Evolutionary conservation across 306 rosid species (phyloP), one percentile per base, ranked within the genome.

Genomic region (Lotus japonicus): DNA sequence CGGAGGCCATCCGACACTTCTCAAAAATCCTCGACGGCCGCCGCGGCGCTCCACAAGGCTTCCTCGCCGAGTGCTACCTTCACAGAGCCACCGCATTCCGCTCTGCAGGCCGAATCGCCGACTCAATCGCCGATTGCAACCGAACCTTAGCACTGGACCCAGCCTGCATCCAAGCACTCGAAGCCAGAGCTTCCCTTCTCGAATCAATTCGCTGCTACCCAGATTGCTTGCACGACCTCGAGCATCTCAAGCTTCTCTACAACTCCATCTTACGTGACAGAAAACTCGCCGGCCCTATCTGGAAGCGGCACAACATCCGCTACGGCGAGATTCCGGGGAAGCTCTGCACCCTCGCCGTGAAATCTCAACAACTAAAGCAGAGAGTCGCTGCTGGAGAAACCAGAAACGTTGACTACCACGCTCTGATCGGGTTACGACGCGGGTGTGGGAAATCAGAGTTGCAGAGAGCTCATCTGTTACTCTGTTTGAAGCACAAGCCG

Each of bases 1-100:
- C 95, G 0, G 99, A 94, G 55, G 95, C 99, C 35, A 94, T 94
- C 52, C 97, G 97, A 23, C 96, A 90, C 58, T 90, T 90, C 76
- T 71, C 84, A 1, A 94, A 94, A 73, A 87, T 94, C 3, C 81
- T 94, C 1, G 99, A 94, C 39, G 88, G 97, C 7, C 96, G 99
- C 3, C 96, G 99, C 28, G 85, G 84, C 9, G 96, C 92, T 1
- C 99, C 99, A 0, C 99, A 90, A 62, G 86, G 90, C n/a, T 94
- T 94, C 78, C 82, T 94, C 0, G 97, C 99, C 0, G 95, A 90
- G 68, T 94, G 97, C 64, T 94, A 90, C 58, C 82, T 88, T 89
- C 74, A 87, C 57, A 76, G 97, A 16, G 95, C 96, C 76, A 35
- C 84, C 0, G 95, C 97, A 0, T 83, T 66, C 69, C 77, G 79